These are phyloP conservation scores for Wilcoxina mikolae DNA, from an alignment of 495 filamentous ascomycete genomes.

Conservation along the genomic window DNA sequence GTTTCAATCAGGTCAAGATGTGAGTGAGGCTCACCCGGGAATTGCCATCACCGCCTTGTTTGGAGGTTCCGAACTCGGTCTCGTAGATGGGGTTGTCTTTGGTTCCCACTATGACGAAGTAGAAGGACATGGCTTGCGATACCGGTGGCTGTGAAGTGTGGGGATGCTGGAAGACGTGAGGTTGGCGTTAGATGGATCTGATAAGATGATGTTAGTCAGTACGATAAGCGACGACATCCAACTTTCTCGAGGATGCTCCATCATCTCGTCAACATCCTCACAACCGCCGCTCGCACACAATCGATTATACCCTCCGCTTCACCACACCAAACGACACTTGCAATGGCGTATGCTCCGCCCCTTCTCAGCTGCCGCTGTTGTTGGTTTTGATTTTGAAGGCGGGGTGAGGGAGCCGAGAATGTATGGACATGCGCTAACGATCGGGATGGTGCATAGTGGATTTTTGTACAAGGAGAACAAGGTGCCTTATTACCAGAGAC, in stretches of 20 bases:
- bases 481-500: conserved; percentile 52
- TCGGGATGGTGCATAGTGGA: conserved; percentile 15
- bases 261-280: conserved; percentile 10
- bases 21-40: conserved; percentile 41
- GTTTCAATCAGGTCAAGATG: not conserved
- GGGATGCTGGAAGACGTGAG: not conserved
- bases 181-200: not conserved
- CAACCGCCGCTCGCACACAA: conserved; percentile 1
- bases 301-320: conserved; percentile 12
- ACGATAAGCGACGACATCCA: conserved; percentile 1
- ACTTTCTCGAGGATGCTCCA: not conserved
- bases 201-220: conserved; percentile 6
- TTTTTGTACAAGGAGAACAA: conserved; percentile 55
- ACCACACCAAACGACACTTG: conserved; percentile 28
- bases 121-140: conserved; percentile 66
- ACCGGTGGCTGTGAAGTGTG: not conserved
- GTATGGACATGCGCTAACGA: not conserved
- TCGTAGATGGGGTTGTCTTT: conserved; percentile 91
- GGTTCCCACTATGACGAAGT: conserved; percentile 88
- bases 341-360: conserved; percentile 35
- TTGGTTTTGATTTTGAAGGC: not conserved
- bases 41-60: conserved; percentile 82
- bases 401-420: not conserved
- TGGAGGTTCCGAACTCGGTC: conserved; percentile 88
- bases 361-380: not conserved